Evolutionary conservation across 352 stramenopile species (phyloP).

Genomic region (Phytophthora megakarya): DNA sequence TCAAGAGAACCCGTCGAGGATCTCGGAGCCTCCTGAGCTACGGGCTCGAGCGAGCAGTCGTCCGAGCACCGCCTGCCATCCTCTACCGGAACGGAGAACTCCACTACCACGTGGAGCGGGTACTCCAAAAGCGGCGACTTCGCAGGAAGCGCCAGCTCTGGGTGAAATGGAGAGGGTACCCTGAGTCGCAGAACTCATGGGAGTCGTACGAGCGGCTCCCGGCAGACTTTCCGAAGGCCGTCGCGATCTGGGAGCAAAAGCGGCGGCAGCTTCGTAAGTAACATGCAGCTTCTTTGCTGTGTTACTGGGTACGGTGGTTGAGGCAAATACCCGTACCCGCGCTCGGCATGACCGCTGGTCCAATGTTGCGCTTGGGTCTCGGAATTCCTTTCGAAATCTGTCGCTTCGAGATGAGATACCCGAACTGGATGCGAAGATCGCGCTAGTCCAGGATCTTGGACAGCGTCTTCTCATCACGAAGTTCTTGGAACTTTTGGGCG

Average conservation of each 20-base stretch:
- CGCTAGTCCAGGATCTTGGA: not conserved
- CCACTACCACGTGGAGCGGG: too few relatives aligned
- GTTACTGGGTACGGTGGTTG: not conserved
- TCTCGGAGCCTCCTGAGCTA: not conserved
- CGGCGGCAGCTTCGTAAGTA: not conserved
- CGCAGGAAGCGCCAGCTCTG: not conserved
- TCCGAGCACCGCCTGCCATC: too few relatives aligned
- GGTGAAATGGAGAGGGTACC: not conserved
- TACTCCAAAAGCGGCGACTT: not conserved
- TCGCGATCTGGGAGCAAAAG: not conserved
- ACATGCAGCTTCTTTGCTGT: not conserved
- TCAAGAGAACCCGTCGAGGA: too few relatives aligned
- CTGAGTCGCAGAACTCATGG: not conserved
- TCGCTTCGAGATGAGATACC: not conserved
- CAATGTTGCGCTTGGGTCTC: not conserved
- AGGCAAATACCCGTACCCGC: not conserved
- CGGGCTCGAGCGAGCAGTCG: not conserved
- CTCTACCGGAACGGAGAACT: too few relatives aligned
- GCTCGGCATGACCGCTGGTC: not conserved
- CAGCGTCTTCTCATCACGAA: not conserved
- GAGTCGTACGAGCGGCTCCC: not conserved
- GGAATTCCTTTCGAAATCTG: not conserved
- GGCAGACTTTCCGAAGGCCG: slow-evolving; percentile 5
- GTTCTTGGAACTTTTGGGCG: not conserved
- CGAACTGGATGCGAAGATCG: not conserved